Evolutionary conservation across 305 asterid species (phyloP).

Genomic region (Euphrasia arctica): DNA sequence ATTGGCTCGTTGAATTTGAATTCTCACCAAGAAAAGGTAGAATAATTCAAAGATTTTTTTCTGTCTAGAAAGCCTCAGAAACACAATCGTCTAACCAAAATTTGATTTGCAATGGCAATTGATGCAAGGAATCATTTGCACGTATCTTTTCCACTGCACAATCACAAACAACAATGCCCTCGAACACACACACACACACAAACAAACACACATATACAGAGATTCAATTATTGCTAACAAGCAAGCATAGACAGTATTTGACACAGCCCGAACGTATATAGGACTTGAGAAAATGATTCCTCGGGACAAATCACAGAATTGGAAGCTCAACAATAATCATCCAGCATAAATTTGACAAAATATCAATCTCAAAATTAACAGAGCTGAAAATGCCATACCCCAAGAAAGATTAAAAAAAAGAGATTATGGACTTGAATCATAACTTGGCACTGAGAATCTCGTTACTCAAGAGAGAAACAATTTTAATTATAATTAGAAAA

Average conservation of each 20-base stretch:
- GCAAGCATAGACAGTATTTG: not conserved
- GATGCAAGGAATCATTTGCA: not conserved
- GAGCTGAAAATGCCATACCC: constrained; percentile 4
- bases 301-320: not conserved
- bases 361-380: constrained; percentile 12
- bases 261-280: not conserved
- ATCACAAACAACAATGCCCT: not conserved
- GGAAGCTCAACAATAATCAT: not conserved
- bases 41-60: too few relatives aligned
- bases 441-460: not conserved
- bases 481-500: not conserved
- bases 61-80: not conserved
- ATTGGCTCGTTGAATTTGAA: not conserved
- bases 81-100: not conserved
- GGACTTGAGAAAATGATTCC: constrained; percentile 1
- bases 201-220: not conserved
- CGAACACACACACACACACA: not conserved
- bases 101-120: constrained; percentile 7
- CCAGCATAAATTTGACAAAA: not conserved
- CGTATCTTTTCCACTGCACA: not conserved
- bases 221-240: not conserved
- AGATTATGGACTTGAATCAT: not conserved
- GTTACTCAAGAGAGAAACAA: not conserved
- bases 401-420: not conserved
- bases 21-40: not conserved